These are phyloP conservation scores for Globisporangium lucens DNA, from an alignment of 352 stramenopile species.

Conservation along the genomic window DNA sequence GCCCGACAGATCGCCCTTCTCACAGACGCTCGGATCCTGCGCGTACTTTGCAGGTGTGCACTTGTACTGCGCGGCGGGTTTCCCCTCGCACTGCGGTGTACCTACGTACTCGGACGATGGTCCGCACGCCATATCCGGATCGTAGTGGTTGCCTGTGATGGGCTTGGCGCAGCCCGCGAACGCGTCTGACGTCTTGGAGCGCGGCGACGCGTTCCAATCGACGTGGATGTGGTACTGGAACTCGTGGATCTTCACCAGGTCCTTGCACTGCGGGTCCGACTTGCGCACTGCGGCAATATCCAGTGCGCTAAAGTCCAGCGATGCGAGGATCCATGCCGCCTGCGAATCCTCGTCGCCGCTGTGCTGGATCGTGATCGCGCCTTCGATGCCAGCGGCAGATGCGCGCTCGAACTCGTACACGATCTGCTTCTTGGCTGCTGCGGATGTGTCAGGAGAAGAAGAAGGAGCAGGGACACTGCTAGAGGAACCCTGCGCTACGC, in stretches of 20 bases:
- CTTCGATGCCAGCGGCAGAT: slow-evolving; percentile 14
- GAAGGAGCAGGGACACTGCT: not conserved
- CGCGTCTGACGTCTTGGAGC: slow-evolving; percentile 21
- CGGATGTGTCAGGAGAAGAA: no score
- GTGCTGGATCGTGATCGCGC: slow-evolving; percentile 16
- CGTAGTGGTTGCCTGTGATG: slow-evolving; percentile 42
- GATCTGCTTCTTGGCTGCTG: slow-evolving; percentile 11
- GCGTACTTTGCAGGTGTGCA: slow-evolving; percentile 34
- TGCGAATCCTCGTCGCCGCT: not conserved
- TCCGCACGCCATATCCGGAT: slow-evolving; percentile 36
- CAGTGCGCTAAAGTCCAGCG: slow-evolving; percentile 14
- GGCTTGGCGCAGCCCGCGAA: slow-evolving; percentile 30
- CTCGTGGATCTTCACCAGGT: not conserved
- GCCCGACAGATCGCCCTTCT: slow-evolving; percentile 46
- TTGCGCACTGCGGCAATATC: slow-evolving; percentile 11
- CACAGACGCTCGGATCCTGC: slow-evolving; percentile 26
- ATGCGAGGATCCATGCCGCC: slow-evolving; percentile 15
- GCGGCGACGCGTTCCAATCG: slow-evolving; percentile 27
- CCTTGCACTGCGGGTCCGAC: slow-evolving; percentile 18
- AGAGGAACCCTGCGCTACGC: not conserved
- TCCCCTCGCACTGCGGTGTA: slow-evolving; percentile 14
- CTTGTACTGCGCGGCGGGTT: slow-evolving; percentile 22
- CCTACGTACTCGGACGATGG: slow-evolving; percentile 35
- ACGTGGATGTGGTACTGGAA: slow-evolving; percentile 47
- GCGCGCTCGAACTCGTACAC: slow-evolving; percentile 19